Percentiles rank a stretch among this genome's conserved stretches.
Evolutionary conservation across 495 filamentous ascomycete genomes (phyloP).

Genomic region (Aspergillus sparsus): DNA sequence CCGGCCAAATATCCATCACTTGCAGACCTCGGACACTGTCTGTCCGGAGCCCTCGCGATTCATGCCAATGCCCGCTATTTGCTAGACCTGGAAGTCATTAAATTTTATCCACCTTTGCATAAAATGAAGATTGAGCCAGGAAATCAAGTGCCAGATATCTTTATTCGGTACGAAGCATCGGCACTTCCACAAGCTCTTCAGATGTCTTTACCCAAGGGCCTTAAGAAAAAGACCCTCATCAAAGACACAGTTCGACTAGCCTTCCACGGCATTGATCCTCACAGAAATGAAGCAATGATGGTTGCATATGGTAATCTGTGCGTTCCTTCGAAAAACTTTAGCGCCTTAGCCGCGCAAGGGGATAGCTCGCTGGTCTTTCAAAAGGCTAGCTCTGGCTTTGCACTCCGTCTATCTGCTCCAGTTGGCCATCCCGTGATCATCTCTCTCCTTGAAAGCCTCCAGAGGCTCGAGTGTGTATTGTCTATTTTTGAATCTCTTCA

Average conservation of each 20-base stretch:
- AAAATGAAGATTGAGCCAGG: conserved; percentile 36
- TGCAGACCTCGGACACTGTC: conserved; percentile 41
- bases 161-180: conserved; percentile 36
- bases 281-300: conserved; percentile 37
- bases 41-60: conserved; percentile 45
- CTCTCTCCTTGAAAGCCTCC: conserved; percentile 40
- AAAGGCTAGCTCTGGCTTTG: conserved; percentile 38
- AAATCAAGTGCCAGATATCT: conserved; percentile 39
- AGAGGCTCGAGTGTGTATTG: conserved; percentile 44
- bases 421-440: conserved; percentile 40
- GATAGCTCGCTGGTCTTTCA: conserved; percentile 40
- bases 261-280: conserved; percentile 45
- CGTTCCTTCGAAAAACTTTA: conserved; percentile 30
- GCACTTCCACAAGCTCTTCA: conserved; percentile 37
- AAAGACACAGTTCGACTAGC: conserved; percentile 41
- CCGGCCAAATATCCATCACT: conserved; percentile 30
- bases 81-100: conserved; percentile 34
- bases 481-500: conserved; percentile 44
- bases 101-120: conserved; percentile 37
- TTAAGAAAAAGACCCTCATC: conserved; percentile 34
- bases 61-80: conserved; percentile 45
- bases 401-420: conserved; percentile 43
- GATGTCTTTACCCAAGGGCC: conserved; percentile 31
- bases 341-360: conserved; percentile 29
- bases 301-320: conserved; percentile 41